Percentiles rank a stretch among this genome's conserved stretches.
These are phyloP conservation scores for Cryomyces minteri DNA, from an alignment of 495 filamentous ascomycete genomes.

Conservation along the genomic window DNA sequence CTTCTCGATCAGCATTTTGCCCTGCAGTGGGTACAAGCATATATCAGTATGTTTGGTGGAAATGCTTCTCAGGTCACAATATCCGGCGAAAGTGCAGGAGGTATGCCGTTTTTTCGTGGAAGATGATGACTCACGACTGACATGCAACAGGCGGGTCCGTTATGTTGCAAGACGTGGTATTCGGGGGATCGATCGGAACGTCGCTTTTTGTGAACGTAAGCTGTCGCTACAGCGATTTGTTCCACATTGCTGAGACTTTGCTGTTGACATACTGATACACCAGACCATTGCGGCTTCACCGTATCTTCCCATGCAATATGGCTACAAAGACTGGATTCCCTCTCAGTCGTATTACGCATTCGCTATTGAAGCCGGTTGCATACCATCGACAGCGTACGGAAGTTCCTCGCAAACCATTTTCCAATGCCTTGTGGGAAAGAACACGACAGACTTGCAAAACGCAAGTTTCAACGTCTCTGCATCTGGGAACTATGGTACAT, in stretches of 20 bases:
- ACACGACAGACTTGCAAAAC: constrained; percentile 33
- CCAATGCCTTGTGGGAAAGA: constrained; percentile 32
- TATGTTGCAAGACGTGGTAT: constrained; percentile 32
- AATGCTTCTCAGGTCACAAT: constrained; percentile 42
- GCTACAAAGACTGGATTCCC: constrained; percentile 32
- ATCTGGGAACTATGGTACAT: constrained; percentile 28
- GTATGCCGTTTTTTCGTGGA: too few species aligned
- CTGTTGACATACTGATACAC: not conserved
- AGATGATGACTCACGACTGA: too few species aligned
- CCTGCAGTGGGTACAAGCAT: constrained; percentile 41
- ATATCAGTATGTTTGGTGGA: constrained; percentile 50
- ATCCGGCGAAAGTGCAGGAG: constrained; percentile 45
- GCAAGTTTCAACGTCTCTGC: constrained; percentile 32
- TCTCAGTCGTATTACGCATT: constrained; percentile 36
- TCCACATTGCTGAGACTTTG: too few species aligned
- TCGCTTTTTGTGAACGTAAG: constrained; percentile 21
- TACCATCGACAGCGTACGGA: constrained; percentile 7
- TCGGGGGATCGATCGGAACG: constrained; percentile 26
- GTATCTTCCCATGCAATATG: constrained; percentile 30
- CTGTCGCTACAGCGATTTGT: too few species aligned
- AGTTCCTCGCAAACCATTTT: constrained; percentile 24
- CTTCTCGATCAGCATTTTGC: constrained; percentile 49
- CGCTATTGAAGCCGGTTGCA: constrained; percentile 32
- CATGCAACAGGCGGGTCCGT: constrained; percentile 6
- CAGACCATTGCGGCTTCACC: constrained; percentile 34